These are phyloP conservation scores for Curvularia sp. DNA, from an alignment of 2,329 filamentous ascomycete species.

Conservation along the genomic window DNA sequence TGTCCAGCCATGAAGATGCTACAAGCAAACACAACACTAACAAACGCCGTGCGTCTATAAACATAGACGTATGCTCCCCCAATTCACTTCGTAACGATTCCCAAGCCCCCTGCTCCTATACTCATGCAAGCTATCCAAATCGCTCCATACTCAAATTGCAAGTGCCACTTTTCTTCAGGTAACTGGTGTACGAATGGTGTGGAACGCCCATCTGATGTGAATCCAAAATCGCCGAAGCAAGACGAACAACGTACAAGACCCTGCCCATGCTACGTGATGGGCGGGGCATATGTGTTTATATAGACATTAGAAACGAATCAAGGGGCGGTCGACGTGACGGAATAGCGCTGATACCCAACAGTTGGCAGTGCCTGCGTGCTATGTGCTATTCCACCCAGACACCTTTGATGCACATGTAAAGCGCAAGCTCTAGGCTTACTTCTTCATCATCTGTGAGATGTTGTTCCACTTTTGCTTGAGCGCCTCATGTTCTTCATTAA, in stretches of 20 bases:
- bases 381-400: constrained; percentile 33
- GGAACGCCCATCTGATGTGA: constrained; percentile 6
- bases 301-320: constrained; percentile 44
- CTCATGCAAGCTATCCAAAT: constrained; percentile 26
- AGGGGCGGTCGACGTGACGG: constrained; percentile 33
- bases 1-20: constrained; percentile 9
- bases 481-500: constrained; percentile 57
- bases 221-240: constrained; percentile 18
- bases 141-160: constrained; percentile 21
- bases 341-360: constrained; percentile 27
- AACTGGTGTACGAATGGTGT: constrained; percentile 38
- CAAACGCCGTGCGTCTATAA: constrained; percentile 12
- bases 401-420: constrained; percentile 24
- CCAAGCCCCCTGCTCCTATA: constrained; percentile 21
- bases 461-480: constrained; percentile 59
- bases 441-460: constrained; percentile 57
- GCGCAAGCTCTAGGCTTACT: constrained; percentile 31
- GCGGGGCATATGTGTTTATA: constrained; percentile 31
- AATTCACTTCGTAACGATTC: constrained; percentile 14
- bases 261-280: neutral
- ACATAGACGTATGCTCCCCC: constrained; percentile 12
- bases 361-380: constrained; percentile 32
- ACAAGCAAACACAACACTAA: constrained; percentile 15
- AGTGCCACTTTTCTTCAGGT: constrained; percentile 18
- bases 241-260: constrained; percentile 10